These are phyloP conservation scores for Lactarius indigo DNA, from an alignment of 768 basidiomycete species.

Conservation along the genomic window DNA sequence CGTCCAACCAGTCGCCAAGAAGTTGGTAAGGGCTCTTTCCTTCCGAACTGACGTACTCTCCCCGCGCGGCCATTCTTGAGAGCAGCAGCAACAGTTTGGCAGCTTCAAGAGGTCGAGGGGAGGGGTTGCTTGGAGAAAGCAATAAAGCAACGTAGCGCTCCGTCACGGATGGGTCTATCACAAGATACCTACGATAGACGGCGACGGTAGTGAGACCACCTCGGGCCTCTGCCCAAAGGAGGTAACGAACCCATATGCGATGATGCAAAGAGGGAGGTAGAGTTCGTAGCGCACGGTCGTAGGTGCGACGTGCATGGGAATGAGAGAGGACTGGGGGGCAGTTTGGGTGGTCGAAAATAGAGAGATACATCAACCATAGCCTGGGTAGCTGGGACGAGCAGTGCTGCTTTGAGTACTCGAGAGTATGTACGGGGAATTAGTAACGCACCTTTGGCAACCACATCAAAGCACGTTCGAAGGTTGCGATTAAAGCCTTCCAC, in stretches of 20 bases:
- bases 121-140: conserved; percentile 52
- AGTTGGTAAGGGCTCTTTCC: conserved; percentile 95
- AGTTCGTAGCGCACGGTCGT: conserved; percentile 90
- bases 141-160: conserved; percentile 73
- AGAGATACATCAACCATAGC: conserved; percentile 91
- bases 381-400: conserved; percentile 67
- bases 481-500: conserved; percentile 85
- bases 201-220: conserved; percentile 75
- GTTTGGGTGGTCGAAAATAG: conserved; percentile 82
- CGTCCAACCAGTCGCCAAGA: conserved; percentile 86
- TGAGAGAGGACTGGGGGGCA: conserved; percentile 82
- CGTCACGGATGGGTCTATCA: conserved; percentile 74
- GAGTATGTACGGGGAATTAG: conserved; percentile 5
- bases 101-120: conserved; percentile 83
- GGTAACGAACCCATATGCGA: conserved; percentile 89
- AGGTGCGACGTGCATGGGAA: conserved; percentile 91
- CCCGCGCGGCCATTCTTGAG: conserved; percentile 78
- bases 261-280: conserved; percentile 89
- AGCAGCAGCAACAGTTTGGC: conserved; percentile 85
- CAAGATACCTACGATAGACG: conserved; percentile 87
- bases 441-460: conserved; percentile 83
- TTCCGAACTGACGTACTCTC: conserved; percentile 82
- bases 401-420: background rate
- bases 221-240: conserved; percentile 84
- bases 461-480: conserved; percentile 90